Evolutionary conservation across 441 rosid species (phyloP), one percentile per base, ranked within the genome.

Genomic region (Corymbia citriodora): DNA sequence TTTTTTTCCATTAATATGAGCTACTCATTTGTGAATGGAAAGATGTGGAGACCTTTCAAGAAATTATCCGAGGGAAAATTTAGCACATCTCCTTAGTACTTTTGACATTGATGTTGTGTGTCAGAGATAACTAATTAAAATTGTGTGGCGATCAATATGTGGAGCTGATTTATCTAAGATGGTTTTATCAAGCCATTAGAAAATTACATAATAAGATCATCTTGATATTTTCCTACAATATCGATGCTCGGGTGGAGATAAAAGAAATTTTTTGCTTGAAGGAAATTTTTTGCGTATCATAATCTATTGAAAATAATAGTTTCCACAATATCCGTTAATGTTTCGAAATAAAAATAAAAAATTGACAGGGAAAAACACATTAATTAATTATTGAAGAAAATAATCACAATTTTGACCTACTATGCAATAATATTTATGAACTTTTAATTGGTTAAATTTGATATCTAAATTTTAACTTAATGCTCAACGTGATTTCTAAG

Each of bases 231-330:
- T 25, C 65, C 65, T 59, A 59, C 14, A 11, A 2, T 25, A 59
- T 59, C 65, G 25, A 0, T 59, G 3, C 65, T 5, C 10, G 1
- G 2, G 3, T 0, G n/a, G n/a, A 25, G 15, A 29, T 4, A 5
- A 40, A 40, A 40, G 45, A 40, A 40, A 40, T 40, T 40, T 3
- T 40, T 5, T 40, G 5, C 45, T 40, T 40, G 45, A 40, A 40
- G 45, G 45, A 40, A 40, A 40, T 40, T 40, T 40, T 40, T 40
- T 40, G 4, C 6, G 45, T 5, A 59, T n/a, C 65, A 59, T 10
- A 59, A 59, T 5, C 14, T 0, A 29, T 59, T 1, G 0, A 4
- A 25, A 59, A 25, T 10, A 59, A 3, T n/a, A 59, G 5, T 40
- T 40, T 40, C 45, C 45, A 40, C 6, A 25, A 59, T 0, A 29